Evolutionary conservation across 441 rosid genomes (phyloP).

Genomic region (Codiaeum variegatum): DNA sequence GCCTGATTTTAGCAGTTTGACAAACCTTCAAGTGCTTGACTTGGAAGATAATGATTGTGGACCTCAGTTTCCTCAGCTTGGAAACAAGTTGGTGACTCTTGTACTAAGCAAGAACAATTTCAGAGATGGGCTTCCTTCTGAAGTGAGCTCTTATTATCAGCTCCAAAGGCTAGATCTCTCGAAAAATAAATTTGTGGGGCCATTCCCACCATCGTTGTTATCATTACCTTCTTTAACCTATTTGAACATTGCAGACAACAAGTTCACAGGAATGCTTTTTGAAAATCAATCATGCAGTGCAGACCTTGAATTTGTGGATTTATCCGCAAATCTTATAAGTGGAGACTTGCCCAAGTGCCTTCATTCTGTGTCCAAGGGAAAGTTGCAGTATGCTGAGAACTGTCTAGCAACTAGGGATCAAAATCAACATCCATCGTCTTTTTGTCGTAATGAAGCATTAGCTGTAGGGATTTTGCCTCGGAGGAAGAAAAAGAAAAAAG

Average conservation of each 20-base stretch:
- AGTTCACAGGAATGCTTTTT: constrained; percentile 77
- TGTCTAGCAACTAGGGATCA: constrained; percentile 50
- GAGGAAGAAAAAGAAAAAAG: constrained; percentile 32
- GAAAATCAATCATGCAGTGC: constrained; percentile 68
- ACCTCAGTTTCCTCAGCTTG: constrained; percentile 66
- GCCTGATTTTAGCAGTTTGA: constrained; percentile 66
- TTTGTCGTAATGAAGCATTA: constrained; percentile 82
- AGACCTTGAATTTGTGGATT: constrained; percentile 53
- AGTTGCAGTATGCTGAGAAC: constrained; percentile 51
- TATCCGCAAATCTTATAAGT: constrained; percentile 79
- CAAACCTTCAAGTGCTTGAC: constrained; percentile 85
- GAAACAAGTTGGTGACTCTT: constrained; percentile 65
- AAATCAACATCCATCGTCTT: constrained; percentile 60
- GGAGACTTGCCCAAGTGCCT: constrained; percentile 76
- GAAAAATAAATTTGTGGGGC: constrained; percentile 71
- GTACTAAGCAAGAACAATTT: constrained; percentile 77
- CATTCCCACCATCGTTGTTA: constrained; percentile 54
- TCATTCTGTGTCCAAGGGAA: constrained; percentile 41
- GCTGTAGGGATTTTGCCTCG: constrained; percentile 80
- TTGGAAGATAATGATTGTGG: constrained; percentile 78
- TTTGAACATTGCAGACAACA: constrained; percentile 67
- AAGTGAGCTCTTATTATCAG: constrained; percentile 57
- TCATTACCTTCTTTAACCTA: constrained; percentile 67
- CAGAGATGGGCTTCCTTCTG: constrained; percentile 64
- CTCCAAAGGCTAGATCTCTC: constrained; percentile 80